A percentile compares a stretch with the other conserved stretches of the same genome.
Conservation (phyloP, 2,329 filamentous ascomycete genomes). For the Remersonia thermophila region DNA sequence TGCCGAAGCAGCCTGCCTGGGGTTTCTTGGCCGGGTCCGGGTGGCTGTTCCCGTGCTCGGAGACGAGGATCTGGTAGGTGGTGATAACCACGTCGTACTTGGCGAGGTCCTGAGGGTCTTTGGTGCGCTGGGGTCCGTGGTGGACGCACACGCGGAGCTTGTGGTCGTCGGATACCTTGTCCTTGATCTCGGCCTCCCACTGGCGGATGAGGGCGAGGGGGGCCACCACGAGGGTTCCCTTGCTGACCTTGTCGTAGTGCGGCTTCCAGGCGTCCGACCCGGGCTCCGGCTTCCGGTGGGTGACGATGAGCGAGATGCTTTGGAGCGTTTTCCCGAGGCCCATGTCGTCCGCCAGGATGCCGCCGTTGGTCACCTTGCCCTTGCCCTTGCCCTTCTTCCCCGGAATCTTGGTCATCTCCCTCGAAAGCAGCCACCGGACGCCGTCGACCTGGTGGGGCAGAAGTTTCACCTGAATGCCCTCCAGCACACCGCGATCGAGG, state of each 20-base stretch:
- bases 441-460: conserved; percentile 91
- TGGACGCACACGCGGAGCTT: conserved; percentile 75
- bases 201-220: conserved; percentile 90
- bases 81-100: conserved; percentile 93
- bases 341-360: conserved; percentile 95
- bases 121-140: conserved; percentile 77
- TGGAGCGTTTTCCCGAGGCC: conserved; percentile 94
- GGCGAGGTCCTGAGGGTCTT: conserved; percentile 62
- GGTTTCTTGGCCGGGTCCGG: conserved; percentile 47
- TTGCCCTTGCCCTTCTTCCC: too few species aligned
- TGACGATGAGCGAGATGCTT: conserved; percentile 77
- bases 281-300: conserved; percentile 58
- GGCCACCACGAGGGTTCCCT: conserved; percentile 80
- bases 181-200: conserved; percentile 88
- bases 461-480: conserved; percentile 76
- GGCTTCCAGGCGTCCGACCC: conserved; percentile 52
- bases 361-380: conserved; percentile 73
- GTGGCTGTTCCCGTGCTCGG: conserved; percentile 55
- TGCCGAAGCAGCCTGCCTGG: conserved; percentile 74
- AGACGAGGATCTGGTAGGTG: conserved; percentile 90
- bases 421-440: conserved; percentile 87
- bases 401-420: conserved; percentile 82
- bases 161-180: conserved; percentile 60
- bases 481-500: conserved; percentile 42
- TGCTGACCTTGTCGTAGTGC: conserved; percentile 56